Evolutionary conservation across 371 early-diverging fungal species (phyloP).

Genomic region (Dichotomocladium elegans): DNA sequence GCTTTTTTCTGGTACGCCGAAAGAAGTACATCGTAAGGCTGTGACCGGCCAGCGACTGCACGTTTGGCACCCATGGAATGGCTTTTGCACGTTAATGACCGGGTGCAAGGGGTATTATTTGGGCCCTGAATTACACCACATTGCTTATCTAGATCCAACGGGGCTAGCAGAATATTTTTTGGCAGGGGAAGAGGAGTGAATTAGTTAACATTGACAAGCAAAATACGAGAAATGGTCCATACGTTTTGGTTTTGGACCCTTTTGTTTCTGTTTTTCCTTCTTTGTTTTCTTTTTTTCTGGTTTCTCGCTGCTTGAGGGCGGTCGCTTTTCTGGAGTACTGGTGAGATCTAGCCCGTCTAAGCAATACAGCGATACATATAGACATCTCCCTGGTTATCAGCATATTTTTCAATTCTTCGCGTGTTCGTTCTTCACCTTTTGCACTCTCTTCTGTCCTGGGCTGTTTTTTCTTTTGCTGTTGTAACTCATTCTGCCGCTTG

Average conservation of each 20-base stretch:
- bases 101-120: conserved; percentile 60
- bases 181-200: background rate
- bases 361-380: background rate
- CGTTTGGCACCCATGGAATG: conserved; percentile 84
- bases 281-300: conserved; percentile 35
- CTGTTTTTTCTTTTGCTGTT: conserved; percentile 8
- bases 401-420: background rate
- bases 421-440: background rate
- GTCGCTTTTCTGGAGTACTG: conserved; percentile 12
- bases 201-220: background rate
- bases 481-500: conserved; percentile 5
- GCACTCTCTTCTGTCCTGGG: conserved; percentile 1
- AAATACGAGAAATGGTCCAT: background rate
- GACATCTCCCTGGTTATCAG: background rate
- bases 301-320: conserved; percentile 20
- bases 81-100: conserved; percentile 82
- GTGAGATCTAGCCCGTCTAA: conserved; percentile 10
- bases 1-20: conserved; percentile 67
- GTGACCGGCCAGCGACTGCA: conserved; percentile 70
- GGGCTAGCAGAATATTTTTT: conserved; percentile 25
- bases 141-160: conserved; percentile 77
- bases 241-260: conserved; percentile 40
- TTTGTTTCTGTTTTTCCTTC: conserved; percentile 30
- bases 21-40: conserved; percentile 70
- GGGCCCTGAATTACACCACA: conserved; percentile 71